phyloP scores from a whole-genome alignment of 352 stramenopile genomes.

The Plasmopara halstedii region DNA sequence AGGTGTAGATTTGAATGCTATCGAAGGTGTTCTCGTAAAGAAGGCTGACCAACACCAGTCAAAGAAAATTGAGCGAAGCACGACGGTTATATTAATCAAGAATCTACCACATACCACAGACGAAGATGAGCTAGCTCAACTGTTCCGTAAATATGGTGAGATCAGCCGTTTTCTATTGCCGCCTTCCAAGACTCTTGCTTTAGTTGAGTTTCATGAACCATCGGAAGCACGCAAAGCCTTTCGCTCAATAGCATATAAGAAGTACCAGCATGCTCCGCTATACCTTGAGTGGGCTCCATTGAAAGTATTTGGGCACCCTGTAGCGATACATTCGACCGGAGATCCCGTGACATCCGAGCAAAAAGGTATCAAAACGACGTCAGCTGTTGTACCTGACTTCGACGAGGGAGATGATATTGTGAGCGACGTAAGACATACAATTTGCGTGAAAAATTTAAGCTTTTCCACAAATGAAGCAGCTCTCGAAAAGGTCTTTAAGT shows the following conservation, averaged over 20 bases:
- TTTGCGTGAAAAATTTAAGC: constrained; percentile 99
- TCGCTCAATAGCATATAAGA: constrained; percentile 95
- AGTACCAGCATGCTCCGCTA: constrained; percentile 97
- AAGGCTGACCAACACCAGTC: constrained; percentile 31
- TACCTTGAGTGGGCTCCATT: constrained; percentile 98
- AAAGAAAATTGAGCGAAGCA: constrained; percentile 86
- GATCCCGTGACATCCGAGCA: constrained; percentile 14
- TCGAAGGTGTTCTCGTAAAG: constrained; percentile 83
- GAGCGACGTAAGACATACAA: constrained; percentile 65
- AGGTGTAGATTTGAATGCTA: constrained; percentile 91
- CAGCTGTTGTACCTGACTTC: constrained; percentile 40
- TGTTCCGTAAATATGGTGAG: constrained; percentile 91
- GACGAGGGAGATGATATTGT: constrained; percentile 64
- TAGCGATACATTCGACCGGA: constrained; percentile 6
- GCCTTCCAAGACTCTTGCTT: constrained; percentile 90
- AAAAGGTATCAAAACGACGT: constrained; percentile 52
- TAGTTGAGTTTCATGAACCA: constrained; percentile 95
- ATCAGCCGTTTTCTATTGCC: constrained; percentile 86
- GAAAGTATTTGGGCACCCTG: constrained; percentile 60
- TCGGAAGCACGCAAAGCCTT: constrained; percentile 95
- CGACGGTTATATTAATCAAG: constrained; percentile 95
- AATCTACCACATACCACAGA: constrained; percentile 95
- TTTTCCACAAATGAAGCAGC: constrained; percentile 91
- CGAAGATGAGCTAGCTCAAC: constrained; percentile 89
- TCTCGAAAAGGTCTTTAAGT: constrained; percentile 71